Conservation (phyloP, 257 asterid genomes). For the Cynanchum wilfordii region DNA sequence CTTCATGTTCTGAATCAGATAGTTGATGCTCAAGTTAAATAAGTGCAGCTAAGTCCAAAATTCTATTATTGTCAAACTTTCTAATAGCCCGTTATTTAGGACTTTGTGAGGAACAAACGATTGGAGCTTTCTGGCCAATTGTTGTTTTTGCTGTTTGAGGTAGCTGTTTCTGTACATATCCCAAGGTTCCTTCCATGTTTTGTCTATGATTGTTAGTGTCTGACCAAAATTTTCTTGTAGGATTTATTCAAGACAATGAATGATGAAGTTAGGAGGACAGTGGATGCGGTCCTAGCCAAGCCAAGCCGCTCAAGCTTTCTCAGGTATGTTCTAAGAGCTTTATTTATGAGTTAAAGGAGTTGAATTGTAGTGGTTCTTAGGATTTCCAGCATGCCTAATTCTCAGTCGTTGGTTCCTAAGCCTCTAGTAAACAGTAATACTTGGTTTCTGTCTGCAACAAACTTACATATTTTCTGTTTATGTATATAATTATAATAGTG, state of each 20-base stretch:
- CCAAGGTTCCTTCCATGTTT: not conserved
- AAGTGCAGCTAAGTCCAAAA: not conserved
- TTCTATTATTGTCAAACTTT: conserved; percentile 1
- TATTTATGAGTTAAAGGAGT: not conserved
- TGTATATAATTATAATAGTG: too few relatives aligned
- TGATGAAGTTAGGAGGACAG: conserved; percentile 41
- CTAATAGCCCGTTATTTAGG: conserved; percentile 35
- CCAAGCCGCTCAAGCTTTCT: conserved; percentile 45
- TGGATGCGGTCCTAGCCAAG: conserved; percentile 41
- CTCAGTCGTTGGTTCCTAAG: conserved; percentile 2
- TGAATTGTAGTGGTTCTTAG: not conserved
- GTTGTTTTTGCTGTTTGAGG: conserved; percentile 88
- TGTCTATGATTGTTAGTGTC: conserved; percentile 1
- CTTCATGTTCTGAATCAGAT: not conserved
- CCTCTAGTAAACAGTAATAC: not conserved
- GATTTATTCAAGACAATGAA: conserved; percentile 89
- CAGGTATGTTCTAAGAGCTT: conserved; percentile 41
- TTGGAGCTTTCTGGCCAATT: conserved; percentile 91
- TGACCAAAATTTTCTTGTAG: conserved; percentile 35
- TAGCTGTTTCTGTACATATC: conserved; percentile 22
- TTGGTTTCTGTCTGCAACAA: not conserved
- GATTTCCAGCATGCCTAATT: not conserved
- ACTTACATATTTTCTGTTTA: too few relatives aligned
- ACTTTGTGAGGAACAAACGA: conserved; percentile 94
- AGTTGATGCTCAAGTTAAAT: not conserved